phyloP scores from a whole-genome alignment of 2,329 filamentous ascomycete genomes.

The Talaromyces pinophilus region DNA sequence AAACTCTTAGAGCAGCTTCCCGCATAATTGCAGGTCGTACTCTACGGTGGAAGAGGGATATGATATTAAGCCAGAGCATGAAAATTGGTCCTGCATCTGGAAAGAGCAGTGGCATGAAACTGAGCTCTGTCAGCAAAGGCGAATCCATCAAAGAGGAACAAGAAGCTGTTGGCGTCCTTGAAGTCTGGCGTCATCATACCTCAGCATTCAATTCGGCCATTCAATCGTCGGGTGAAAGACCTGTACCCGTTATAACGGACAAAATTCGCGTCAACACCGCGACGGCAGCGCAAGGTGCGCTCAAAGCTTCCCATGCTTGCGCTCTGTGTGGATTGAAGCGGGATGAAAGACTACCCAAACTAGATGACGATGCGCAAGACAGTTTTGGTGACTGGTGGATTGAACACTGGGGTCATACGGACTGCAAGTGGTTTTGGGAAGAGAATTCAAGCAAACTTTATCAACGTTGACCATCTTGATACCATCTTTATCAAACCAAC shows the following conservation, averaged over 20 bases:
- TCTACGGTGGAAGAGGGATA: slow-evolving; percentile 87
- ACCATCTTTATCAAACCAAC: background rate
- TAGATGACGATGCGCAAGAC: slow-evolving; percentile 78
- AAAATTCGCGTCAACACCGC: slow-evolving; percentile 67
- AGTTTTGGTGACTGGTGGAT: slow-evolving; percentile 97
- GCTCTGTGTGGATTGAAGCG: slow-evolving; percentile 84
- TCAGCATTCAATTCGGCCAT: slow-evolving; percentile 70
- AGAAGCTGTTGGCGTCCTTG: slow-evolving; percentile 75
- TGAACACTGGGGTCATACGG: slow-evolving; percentile 79
- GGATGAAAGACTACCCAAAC: slow-evolving; percentile 75
- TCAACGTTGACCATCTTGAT: slow-evolving; percentile 57
- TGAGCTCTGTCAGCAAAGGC: slow-evolving; percentile 78
- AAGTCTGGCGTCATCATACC: slow-evolving; percentile 72
- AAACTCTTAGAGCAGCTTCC: slow-evolving; percentile 60
- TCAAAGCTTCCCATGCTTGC: slow-evolving; percentile 73
- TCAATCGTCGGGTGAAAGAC: slow-evolving; percentile 39
- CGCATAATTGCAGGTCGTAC: slow-evolving; percentile 82
- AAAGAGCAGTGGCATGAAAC: slow-evolving; percentile 82
- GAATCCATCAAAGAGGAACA: slow-evolving; percentile 82
- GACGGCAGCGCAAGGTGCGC: slow-evolving; percentile 63
- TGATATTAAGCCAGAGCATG: slow-evolving; percentile 81
- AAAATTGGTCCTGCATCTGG: slow-evolving; percentile 74
- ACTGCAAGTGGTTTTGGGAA: slow-evolving; percentile 83
- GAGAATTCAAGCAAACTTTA: slow-evolving; percentile 70
- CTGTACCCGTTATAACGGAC: slow-evolving; percentile 70